Evolutionary conservation across 2,329 filamentous ascomycete genomes (phyloP), one percentile per base, ranked within the genome.

Genomic region (Phaeosphaeriaceae sp.): DNA sequence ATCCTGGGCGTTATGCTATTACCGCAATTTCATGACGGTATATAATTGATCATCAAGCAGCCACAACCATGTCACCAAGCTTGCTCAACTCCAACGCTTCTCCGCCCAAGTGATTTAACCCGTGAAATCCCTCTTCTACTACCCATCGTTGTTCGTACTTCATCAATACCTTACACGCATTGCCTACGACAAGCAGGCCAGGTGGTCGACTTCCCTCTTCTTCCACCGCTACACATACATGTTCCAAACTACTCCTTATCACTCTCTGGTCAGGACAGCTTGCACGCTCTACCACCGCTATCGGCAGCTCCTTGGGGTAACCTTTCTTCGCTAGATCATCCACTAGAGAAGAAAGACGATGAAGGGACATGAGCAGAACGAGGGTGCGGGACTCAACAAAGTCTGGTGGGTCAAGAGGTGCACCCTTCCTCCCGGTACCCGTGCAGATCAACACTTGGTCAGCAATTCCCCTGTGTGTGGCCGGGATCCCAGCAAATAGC

Each of bases 381-480:
- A 94, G 89, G 0, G 94, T 97, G 48, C 92, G 83, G 7, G 83
- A 88, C 2, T 81, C 71, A 0, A 92, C 84, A 70, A 86, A 96
- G 54, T 87, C 86, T 0, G 94, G 94, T 28, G 92, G 91, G n/a
- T 84, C 78, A 0, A 92, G 92, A 0, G 90, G 80, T 46, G 84
- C 88, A 11, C 94, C 94, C 75, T 96, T 95, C 65, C 94, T 85
- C 1, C 94, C 94, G 0, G 94, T 99, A 0, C 94, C 94, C 0
- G 94, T 99, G 76, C 94, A 97, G n/a, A 99, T 83, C 20, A 99
- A 81, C 0, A 99, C 87, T 73, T 97, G 92, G 67, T 99, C 94
- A 3, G 91, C 88, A 0, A 96, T 89, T 36, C 89, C 89, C 4
- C 94, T 83, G 76, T 97, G 93, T 1, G 94, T 99, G 0, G 88